Evolutionary conservation across 192 early-diverging fungal genomes (phyloP).

Genomic region (Paraglomus brasilianum): DNA sequence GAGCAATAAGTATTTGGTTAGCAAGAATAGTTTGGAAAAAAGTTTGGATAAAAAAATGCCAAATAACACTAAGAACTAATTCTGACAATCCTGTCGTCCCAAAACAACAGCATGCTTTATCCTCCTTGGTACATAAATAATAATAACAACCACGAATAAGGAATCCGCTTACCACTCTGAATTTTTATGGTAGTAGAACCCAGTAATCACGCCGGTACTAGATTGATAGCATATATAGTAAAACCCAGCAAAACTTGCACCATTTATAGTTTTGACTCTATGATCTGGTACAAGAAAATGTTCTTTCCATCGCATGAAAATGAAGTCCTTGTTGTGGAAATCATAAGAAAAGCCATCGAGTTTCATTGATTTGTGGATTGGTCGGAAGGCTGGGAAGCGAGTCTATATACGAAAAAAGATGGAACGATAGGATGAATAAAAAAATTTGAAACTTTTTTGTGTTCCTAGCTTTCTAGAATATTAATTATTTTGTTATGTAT

Average conservation of each 20-base stretch:
- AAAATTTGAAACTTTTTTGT: not conserved
- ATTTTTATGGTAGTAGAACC: slow-evolving; percentile 62
- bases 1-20: not conserved
- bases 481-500: not conserved
- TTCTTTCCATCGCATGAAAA: slow-evolving; percentile 96
- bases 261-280: slow-evolving; percentile 66
- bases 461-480: too few relatives aligned
- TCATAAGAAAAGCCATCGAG: slow-evolving; percentile 48
- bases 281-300: slow-evolving; percentile 91
- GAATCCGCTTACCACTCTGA: slow-evolving; percentile 49
- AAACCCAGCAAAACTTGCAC: slow-evolving; percentile 88
- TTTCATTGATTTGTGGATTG: slow-evolving; percentile 48
- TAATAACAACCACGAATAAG: not conserved
- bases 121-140: not conserved
- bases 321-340: slow-evolving; percentile 49
- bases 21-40: not conserved
- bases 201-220: slow-evolving; percentile 55
- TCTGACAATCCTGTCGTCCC: not conserved
- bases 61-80: too few relatives aligned
- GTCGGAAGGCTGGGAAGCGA: slow-evolving; percentile 48
- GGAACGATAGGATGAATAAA: not conserved
- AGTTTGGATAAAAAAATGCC: too few relatives aligned
- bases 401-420: slow-evolving; percentile 33
- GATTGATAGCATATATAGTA: slow-evolving; percentile 81
- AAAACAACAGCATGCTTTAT: not conserved